Conservation (phyloP, 1,139 yeast species). For the Yamadazyma triangularis region DNA sequence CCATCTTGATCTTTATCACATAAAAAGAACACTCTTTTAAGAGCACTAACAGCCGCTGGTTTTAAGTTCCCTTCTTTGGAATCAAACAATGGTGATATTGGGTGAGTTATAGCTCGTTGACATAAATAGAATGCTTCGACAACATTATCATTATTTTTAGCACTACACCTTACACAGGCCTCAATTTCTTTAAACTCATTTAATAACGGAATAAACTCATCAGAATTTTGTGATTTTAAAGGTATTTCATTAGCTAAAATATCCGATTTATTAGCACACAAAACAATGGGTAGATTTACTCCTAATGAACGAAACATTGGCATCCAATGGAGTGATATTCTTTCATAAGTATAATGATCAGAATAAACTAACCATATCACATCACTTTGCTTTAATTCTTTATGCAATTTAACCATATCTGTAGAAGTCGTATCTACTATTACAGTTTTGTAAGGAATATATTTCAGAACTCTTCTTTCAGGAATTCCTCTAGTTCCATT, state of each 20-base stretch:
- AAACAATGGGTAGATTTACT: constrained; percentile 84
- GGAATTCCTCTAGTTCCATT: constrained; percentile 7
- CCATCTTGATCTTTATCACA: constrained; percentile 93
- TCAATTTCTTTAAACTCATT: constrained; percentile 93
- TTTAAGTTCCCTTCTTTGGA: constrained; percentile 83
- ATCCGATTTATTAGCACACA: constrained; percentile 84
- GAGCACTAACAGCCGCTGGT: constrained; percentile 70
- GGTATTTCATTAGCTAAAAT: constrained; percentile 18
- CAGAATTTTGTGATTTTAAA: constrained; percentile 42
- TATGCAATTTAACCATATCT: constrained; percentile 56
- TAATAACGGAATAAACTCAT: constrained; percentile 80
- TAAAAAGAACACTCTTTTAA: constrained; percentile 75
- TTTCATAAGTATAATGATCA: constrained; percentile 90
- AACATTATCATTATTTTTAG: constrained; percentile 75
- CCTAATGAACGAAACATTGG: constrained; percentile 90
- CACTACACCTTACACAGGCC: constrained; percentile 84
- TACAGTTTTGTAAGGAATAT: constrained; percentile 64
- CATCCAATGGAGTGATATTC: constrained; percentile 91
- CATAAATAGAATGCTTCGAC: constrained; percentile 87
- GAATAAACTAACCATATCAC: constrained; percentile 91
- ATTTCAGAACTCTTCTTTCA: constrained; percentile 24
- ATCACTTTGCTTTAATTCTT: constrained; percentile 78
- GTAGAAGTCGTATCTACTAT: constrained; percentile 76
- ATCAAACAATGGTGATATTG: constrained; percentile 90
- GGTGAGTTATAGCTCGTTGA: constrained; percentile 87